Percentiles rank a stretch among this genome's conserved stretches.
These are phyloP conservation scores for Plasmodium knowlesi DNA, from an alignment of 169 alveolate species.

Conservation along the genomic window DNA sequence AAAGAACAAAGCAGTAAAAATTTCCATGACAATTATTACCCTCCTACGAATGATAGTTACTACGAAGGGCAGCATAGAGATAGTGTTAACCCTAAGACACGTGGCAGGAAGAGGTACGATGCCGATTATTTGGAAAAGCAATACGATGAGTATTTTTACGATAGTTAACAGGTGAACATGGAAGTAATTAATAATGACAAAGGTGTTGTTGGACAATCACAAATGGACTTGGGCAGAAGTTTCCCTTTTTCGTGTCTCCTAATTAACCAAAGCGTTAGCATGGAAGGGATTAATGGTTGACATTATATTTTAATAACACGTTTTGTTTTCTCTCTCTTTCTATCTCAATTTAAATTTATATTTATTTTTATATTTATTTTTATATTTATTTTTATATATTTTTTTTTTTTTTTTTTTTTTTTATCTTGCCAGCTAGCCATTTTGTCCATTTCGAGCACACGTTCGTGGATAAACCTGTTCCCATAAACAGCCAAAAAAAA, in stretches of 20 bases:
- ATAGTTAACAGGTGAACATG: neutral
- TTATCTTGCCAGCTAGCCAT: neutral
- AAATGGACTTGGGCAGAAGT: neutral
- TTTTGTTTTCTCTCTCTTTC: neutral
- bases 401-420: neutral
- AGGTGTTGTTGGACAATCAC: neutral
- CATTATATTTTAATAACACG: neutral
- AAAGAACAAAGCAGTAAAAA: neutral
- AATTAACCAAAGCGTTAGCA: neutral
- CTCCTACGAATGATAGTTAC: neutral
- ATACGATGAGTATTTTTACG: slow-evolving; percentile 41
- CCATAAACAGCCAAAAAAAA: neutral
- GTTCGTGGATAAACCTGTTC: neutral
- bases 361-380: neutral
- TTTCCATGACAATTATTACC: neutral
- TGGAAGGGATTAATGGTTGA: neutral
- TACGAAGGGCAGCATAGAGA: neutral
- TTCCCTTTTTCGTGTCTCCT: neutral
- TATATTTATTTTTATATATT: neutral
- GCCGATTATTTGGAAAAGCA: slow-evolving; percentile 28
- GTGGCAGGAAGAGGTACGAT: neutral
- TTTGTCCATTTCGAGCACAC: neutral
- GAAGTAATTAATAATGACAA: neutral
- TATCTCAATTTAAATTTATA: neutral
- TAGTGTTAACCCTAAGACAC: neutral